Conservation (phyloP, 805 yeast genomes). For the Wickerhamomyces xylosicus region DNA sequence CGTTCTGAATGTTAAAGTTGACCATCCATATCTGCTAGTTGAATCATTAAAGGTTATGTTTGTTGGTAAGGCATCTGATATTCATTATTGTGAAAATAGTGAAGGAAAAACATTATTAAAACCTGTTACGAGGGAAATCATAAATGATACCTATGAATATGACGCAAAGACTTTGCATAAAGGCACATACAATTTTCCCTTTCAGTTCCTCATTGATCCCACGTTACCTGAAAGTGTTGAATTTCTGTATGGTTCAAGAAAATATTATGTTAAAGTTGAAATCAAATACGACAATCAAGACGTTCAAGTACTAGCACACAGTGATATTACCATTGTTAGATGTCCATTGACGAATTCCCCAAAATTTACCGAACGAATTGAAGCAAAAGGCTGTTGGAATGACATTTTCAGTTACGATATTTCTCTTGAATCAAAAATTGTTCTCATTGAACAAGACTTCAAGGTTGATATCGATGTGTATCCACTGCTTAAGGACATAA, state of each 20-base stretch:
- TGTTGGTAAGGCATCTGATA: not conserved
- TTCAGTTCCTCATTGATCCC: conserved; percentile 14
- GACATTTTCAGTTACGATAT: conserved; percentile 9
- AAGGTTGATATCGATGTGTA: conserved; percentile 4
- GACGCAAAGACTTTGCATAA: conserved; percentile 1
- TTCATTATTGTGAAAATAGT: not conserved
- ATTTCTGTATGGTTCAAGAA: conserved; percentile 7
- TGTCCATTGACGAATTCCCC: conserved; percentile 9
- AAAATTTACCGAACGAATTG: conserved; percentile 4
- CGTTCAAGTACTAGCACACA: not conserved
- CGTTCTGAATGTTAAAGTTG: not conserved
- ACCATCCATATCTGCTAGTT: not conserved
- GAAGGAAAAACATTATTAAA: not conserved
- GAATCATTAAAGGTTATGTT: not conserved
- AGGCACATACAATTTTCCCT: conserved; percentile 15
- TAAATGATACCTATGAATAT: conserved; percentile 11
- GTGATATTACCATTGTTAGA: conserved; percentile 7
- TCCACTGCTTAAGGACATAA: conserved; percentile 1
- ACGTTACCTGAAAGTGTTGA: conserved; percentile 11
- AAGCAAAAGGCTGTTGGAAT: conserved; percentile 12
- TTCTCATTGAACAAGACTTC: conserved; percentile 7
- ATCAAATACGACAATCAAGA: not conserved
- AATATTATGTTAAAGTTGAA: conserved; percentile 9
- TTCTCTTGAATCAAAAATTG: conserved; percentile 9
- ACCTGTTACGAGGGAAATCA: not conserved